Evolutionary conservation across 73 alveolate species (phyloP), one percentile per base, ranked within the genome.

Genomic region (Paramecium sexaurelia): DNA sequence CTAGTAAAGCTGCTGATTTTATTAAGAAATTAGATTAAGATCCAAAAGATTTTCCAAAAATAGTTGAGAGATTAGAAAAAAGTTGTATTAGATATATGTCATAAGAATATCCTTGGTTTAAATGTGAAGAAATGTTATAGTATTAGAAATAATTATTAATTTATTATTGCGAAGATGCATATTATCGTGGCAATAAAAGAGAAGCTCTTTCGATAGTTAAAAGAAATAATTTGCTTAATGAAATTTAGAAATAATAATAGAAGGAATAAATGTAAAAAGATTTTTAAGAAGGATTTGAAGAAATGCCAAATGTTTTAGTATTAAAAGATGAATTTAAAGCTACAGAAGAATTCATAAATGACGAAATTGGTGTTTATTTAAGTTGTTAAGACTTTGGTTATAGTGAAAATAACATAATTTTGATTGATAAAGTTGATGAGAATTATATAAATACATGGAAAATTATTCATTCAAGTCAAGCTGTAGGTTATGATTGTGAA

Each of bases 131-230:
- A 71, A 32, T 32, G 86, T 10, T 71, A 0, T 8, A 11, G 32
- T 29, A 8, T 7, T 32, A 15, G 5, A 2, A 29, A 20, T 35
- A 26, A 10, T 71, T 71, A 71, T 71, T 71, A n/a, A 27, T 40
- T 13, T 71, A 71, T 71, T 71, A 27, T 9, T 71, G 86, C 17
- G 86, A 71, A 71, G 86, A 71, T 71, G 55, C 56, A 71, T 71
- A 1, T 71, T 40, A 32, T 71, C 37, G 35, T 11, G 61, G 37
- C 5, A 3, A 35, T 2, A 71, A 71, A 37, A 29, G 1, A 7
- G 61, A 71, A 71, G 86, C 86, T 0, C 43, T 71, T 9, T 71
- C 86, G 6, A 71, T 71, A 7, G 35, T 71, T 11, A 33, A 71
- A 37, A 35, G 86, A 71, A 71, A 71, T 36, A 71, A 71, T 13